phyloP scores from a whole-genome alignment of 169 alveolate genomes.

The Cryptosporidium ubiquitum region DNA sequence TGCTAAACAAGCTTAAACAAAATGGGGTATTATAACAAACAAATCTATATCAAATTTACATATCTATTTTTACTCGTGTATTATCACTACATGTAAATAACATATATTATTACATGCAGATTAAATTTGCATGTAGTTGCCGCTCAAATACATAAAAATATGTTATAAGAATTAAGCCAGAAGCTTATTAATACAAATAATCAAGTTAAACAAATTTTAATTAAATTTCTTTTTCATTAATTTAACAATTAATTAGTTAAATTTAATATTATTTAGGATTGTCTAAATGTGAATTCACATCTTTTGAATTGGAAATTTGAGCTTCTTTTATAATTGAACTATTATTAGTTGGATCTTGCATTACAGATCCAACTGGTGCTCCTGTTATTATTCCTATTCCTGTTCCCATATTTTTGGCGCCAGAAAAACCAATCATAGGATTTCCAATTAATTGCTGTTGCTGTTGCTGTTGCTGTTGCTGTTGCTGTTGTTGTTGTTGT shows the following conservation, averaged over 20 bases:
- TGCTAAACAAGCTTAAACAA: too few species aligned
- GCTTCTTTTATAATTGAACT: not conserved
- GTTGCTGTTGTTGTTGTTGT: not conserved
- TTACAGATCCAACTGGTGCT: not conserved
- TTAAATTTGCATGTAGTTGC: not conserved
- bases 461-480: not conserved
- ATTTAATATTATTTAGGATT: not conserved
- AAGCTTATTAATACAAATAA: too few species aligned
- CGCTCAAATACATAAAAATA: not conserved
- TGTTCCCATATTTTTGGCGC: not conserved
- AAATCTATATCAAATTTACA: too few species aligned
- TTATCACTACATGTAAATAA: too few species aligned
- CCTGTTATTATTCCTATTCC: not conserved
- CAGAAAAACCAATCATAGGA: not conserved
- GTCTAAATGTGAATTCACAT: not conserved
- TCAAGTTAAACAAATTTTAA: too few species aligned
- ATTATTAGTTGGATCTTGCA: not conserved
- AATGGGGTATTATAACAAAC: too few species aligned
- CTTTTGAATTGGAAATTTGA: not conserved
- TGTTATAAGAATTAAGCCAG: not conserved
- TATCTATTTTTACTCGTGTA: too few species aligned
- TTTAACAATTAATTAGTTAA: not conserved
- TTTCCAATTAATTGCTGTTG: conserved; percentile 23
- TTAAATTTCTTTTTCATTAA: not conserved
- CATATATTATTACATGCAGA: not conserved